A percentile compares a stretch with the other conserved stretches of the same genome.
Conservation (phyloP, 495 filamentous ascomycete species). For the Lepidopterella palustris region DNA sequence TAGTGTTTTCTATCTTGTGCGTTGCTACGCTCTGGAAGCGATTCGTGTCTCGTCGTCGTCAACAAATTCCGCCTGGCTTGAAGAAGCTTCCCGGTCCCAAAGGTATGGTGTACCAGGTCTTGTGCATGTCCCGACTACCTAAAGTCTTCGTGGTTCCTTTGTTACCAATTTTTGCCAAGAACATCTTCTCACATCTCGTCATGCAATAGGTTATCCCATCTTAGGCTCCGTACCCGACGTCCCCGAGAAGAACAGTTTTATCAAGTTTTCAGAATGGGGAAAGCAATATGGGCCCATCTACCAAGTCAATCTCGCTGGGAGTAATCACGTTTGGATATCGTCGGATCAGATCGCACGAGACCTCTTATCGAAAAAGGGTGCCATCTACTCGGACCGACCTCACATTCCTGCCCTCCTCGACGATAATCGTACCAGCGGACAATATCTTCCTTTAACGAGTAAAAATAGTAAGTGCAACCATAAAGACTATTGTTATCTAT, state of each 20-base stretch:
- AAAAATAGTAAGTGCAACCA: slow-evolving; percentile 39
- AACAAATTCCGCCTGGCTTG: slow-evolving; percentile 26
- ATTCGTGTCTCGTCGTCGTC: slow-evolving; percentile 9
- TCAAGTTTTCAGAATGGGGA: slow-evolving; percentile 58
- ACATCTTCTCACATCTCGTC: slow-evolving; percentile 4
- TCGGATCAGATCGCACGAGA: slow-evolving; percentile 52
- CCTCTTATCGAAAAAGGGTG: slow-evolving; percentile 50
- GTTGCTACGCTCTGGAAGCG: slow-evolving; percentile 18
- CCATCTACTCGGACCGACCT: slow-evolving; percentile 59
- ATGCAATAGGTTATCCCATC: slow-evolving; percentile 38
- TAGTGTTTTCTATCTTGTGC: slow-evolving; percentile 5
- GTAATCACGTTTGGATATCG: slow-evolving; percentile 53
- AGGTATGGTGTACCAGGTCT: slow-evolving; percentile 21
- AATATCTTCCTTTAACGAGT: slow-evolving; percentile 51
- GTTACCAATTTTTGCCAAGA: background rate
- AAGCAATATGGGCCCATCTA: slow-evolving; percentile 59
- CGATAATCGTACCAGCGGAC: slow-evolving; percentile 49
- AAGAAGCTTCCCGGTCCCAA: slow-evolving; percentile 35
- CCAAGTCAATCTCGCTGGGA: slow-evolving; percentile 50
- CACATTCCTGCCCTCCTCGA: slow-evolving; percentile 39
- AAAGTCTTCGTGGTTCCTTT: background rate
- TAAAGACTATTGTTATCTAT: background rate
- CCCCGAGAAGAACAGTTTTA: slow-evolving; percentile 45
- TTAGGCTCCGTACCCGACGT: slow-evolving; percentile 56
- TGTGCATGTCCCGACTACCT: background rate